A percentile compares a stretch with the other conserved stretches of the same genome.
These are phyloP conservation scores for Aspergillus caelatus DNA, from an alignment of 2,329 filamentous ascomycete species.

Conservation along the genomic window DNA sequence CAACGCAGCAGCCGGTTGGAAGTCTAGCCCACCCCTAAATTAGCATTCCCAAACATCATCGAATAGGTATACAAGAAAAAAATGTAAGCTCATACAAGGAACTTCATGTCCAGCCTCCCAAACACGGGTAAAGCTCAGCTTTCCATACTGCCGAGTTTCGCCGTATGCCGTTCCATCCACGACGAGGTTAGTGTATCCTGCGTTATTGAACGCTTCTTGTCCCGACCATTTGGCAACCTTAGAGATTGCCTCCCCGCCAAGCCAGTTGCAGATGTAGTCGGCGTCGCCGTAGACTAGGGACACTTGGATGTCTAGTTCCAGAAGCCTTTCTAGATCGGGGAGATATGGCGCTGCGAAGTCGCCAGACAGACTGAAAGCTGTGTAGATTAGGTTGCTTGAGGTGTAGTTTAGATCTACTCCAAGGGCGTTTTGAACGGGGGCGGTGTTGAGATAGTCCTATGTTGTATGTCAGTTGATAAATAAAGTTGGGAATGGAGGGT, in stretches of 20 bases:
- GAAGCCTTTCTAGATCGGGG: constrained; percentile 61
- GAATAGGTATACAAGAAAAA: neutral
- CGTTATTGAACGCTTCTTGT: constrained; percentile 61
- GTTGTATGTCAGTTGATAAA: constrained; percentile 57
- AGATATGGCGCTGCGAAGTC: constrained; percentile 68
- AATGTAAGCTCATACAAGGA: constrained; percentile 36
- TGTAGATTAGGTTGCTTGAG: constrained; percentile 46
- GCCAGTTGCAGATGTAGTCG: constrained; percentile 59
- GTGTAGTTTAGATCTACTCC: constrained; percentile 67
- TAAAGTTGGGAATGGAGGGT: constrained; percentile 59
- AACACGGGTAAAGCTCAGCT: constrained; percentile 68
- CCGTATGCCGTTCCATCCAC: constrained; percentile 70
- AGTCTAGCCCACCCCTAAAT: constrained; percentile 19
- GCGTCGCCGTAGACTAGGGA: constrained; percentile 71
- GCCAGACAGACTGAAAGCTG: constrained; percentile 55
- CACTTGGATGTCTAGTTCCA: constrained; percentile 66
- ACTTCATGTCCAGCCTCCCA: constrained; percentile 70
- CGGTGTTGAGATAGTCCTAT: constrained; percentile 1
- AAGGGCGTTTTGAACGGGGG: constrained; percentile 58
- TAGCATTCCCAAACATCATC: neutral
- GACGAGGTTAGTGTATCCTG: constrained; percentile 73
- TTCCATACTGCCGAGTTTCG: constrained; percentile 74
- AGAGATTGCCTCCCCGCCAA: constrained; percentile 75
- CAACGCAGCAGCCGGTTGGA: constrained; percentile 62
- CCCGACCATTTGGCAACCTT: constrained; percentile 56